phyloP scores from a whole-genome alignment of 1,139 yeast genomes.

The Saccharomyces hybrid region DNA sequence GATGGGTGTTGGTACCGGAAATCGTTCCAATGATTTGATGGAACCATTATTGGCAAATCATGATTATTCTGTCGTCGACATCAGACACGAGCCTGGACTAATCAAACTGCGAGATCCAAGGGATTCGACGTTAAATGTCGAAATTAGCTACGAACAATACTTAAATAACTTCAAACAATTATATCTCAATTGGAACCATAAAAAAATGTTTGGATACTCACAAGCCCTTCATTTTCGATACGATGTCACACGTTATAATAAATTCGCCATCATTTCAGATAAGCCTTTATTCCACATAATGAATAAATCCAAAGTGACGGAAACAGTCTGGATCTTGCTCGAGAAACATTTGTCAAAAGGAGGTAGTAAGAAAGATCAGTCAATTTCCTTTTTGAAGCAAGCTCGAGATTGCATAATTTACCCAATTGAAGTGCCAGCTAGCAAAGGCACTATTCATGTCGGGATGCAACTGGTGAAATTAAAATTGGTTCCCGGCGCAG shows the following conservation, averaged over 20 bases:
- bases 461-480: slow-evolving; percentile 31
- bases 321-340: slow-evolving; percentile 45
- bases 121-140: slow-evolving; percentile 27
- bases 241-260: slow-evolving; percentile 16
- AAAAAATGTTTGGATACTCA: slow-evolving; percentile 30
- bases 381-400: slow-evolving; percentile 19
- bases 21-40: slow-evolving; percentile 26
- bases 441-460: slow-evolving; percentile 21
- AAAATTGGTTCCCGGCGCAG: slow-evolving; percentile 17
- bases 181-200: slow-evolving; percentile 64
- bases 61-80: slow-evolving; percentile 53
- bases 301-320: slow-evolving; percentile 32
- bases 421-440: slow-evolving; percentile 12
- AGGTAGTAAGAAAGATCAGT: neutral
- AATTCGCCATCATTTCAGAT: slow-evolving; percentile 27
- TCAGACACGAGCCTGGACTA: slow-evolving; percentile 26
- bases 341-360: slow-evolving; percentile 30
- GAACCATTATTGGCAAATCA: slow-evolving; percentile 46
- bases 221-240: slow-evolving; percentile 35
- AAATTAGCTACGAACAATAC: slow-evolving; percentile 32
- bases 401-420: slow-evolving; percentile 13
- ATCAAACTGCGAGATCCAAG: slow-evolving; percentile 52
- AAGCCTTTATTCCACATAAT: slow-evolving; percentile 44
- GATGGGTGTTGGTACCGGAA: slow-evolving; percentile 66
- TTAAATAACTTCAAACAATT: slow-evolving; percentile 46